Evolutionary conservation across 352 stramenopile genomes (phyloP), one percentile per base, ranked within the genome.

Genomic region (Elongisporangium undulatum): DNA sequence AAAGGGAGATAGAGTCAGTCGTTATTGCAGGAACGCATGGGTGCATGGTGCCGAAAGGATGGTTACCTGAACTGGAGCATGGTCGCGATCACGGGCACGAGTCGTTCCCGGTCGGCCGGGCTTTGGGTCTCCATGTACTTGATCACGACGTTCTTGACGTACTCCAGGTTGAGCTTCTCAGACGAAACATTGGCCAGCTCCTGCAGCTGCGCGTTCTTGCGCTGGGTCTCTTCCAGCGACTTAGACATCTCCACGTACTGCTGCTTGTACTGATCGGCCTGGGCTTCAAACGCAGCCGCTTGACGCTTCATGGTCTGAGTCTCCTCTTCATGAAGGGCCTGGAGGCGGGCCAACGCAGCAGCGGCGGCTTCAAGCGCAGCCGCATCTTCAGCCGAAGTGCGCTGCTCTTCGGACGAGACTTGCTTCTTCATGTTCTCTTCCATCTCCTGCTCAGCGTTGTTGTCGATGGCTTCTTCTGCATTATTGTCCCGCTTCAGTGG

Each of bases 81-180:
- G 2, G 81, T 89, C 3, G 79, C 69, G 57, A 94, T 86, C 26
- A 94, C 85, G 4, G 85, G 85, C 51, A 94, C 85, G 26, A 94
- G 68, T 15, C 78, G 77, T 34, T 89, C 77, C 59, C 87, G 89
- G 39, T 94, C 82, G 26, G 67, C 82, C 19, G 77, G 62, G 19
- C 88, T 87, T 68, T 85, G 77, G 54, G 75, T 90, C 55, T 79
- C 70, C 23, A 94, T 86, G 73, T 89, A 94, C 72, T 94, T 94
- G 61, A 94, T 82, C 45, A 94, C 69, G 8, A 94, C 78, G 38
- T 94, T 94, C 61, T 90, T 92, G 29, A 94, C 52, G 58, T 94
- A 94, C 85, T 93, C 82, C 49, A 87, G 67, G 62, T 90, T 92
- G 17, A 92, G 61, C 1, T 68, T 68, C 23, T 79, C 65, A 0